These are phyloP conservation scores for Neonothopanus nambi DNA, from an alignment of 1,284 basidiomycete genomes.

Conservation along the genomic window DNA sequence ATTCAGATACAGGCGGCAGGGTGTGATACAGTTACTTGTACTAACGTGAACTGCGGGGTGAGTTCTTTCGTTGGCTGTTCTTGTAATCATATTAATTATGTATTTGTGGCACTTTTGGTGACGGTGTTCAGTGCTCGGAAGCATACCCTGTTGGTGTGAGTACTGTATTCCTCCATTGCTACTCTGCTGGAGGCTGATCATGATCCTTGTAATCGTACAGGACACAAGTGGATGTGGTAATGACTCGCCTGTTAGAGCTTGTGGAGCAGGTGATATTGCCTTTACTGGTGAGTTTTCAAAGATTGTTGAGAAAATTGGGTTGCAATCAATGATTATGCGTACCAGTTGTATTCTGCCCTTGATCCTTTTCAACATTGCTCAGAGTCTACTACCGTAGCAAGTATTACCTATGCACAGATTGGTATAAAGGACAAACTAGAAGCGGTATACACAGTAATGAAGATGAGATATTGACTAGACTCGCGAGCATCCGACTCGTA, in stretches of 20 bases:
- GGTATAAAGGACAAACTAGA: too few species aligned
- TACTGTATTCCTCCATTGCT: constrained; percentile 1
- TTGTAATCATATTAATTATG: neutral
- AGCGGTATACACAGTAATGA: too few species aligned
- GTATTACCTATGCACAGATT: too few species aligned
- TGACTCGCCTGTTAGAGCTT: constrained; percentile 17
- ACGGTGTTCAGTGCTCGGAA: constrained; percentile 31
- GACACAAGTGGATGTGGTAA: constrained; percentile 10
- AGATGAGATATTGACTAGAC: too few species aligned
- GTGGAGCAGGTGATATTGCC: constrained; percentile 13
- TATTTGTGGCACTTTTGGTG: neutral
- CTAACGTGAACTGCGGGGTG: constrained; percentile 34
- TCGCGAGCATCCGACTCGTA: too few species aligned
- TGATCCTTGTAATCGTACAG: neutral
- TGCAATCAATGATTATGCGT: neutral
- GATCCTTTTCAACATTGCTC: too few species aligned
- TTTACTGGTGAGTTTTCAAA: constrained; percentile 6
- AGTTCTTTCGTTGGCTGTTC: neutral
- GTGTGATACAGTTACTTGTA: constrained; percentile 40
- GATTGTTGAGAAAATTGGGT: neutral
- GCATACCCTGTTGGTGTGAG: constrained; percentile 39
- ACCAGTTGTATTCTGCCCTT: constrained; percentile 24
- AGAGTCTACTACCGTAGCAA: too few species aligned
- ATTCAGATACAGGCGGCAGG: constrained; percentile 35
- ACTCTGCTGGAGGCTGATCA: neutral